A percentile compares a stretch with the other conserved stretches of the same genome.
These are phyloP conservation scores for Neurospora sp. DNA, from an alignment of 495 filamentous ascomycete genomes.

Conservation along the genomic window DNA sequence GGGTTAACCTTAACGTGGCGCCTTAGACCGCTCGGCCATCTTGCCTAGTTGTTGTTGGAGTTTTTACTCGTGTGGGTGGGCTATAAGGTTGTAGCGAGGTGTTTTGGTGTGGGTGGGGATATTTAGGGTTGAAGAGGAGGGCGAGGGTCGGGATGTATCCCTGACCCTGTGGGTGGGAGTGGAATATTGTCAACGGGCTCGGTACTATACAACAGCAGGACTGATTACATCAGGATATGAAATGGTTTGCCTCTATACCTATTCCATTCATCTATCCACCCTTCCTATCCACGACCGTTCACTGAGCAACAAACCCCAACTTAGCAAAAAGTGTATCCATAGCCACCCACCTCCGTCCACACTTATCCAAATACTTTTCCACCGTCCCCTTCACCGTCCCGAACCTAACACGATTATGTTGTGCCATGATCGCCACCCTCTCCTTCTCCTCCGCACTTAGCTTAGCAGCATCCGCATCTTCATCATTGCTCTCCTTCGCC, in stretches of 20 bases:
- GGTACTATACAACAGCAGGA: not conserved
- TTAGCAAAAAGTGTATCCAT: constrained; percentile 82
- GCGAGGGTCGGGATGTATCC: not conserved
- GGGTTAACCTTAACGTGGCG: not conserved
- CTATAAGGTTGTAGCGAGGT: not conserved
- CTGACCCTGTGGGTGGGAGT: not conserved
- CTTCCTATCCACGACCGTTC: not conserved
- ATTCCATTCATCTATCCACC: not conserved
- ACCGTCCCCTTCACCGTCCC: constrained; percentile 65
- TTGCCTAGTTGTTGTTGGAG: not conserved
- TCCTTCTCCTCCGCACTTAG: constrained; percentile 33
- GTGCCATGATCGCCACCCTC: constrained; percentile 57
- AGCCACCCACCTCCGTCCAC: constrained; percentile 88
- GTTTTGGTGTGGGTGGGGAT: not conserved
- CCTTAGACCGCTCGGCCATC: not conserved
- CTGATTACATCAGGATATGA: not conserved
- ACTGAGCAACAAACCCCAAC: constrained; percentile 34
- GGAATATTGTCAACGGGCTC: not conserved
- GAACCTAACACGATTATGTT: constrained; percentile 72
- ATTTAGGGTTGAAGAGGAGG: not conserved
- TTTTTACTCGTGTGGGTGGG: not conserved
- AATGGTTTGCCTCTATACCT: not conserved
- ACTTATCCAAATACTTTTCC: constrained; percentile 81
- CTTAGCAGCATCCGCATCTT: constrained; percentile 22
- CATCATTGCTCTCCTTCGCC: constrained; percentile 21